Conservation (phyloP, 306 rosid species). For the Begonia fuchsioides region DNA sequence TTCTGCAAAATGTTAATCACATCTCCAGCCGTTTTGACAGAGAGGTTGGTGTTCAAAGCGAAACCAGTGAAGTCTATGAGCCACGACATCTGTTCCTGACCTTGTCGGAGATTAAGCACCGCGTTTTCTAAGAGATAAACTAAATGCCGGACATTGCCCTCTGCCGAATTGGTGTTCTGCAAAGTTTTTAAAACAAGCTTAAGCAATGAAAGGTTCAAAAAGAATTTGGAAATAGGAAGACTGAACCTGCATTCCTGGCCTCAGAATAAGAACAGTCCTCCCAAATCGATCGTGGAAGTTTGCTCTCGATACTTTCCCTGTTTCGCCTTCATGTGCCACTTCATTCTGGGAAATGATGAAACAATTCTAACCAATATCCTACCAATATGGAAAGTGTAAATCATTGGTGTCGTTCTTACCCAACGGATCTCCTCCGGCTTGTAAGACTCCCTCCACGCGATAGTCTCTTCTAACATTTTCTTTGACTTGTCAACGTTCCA, state of each 20-base stretch:
- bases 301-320: conserved; percentile 71
- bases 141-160: conserved; percentile 46
- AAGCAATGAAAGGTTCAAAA: too few species aligned
- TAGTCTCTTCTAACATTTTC: conserved; percentile 65
- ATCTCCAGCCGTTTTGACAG: conserved; percentile 62
- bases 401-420: conserved; percentile 7
- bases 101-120: conserved; percentile 59
- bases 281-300: conserved; percentile 60
- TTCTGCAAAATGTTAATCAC: conserved; percentile 60
- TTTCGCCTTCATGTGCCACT: conserved; percentile 34
- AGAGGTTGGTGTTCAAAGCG: conserved; percentile 30
- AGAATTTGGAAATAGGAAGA: not conserved
- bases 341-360: conserved; percentile 12
- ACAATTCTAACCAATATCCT: too few species aligned
- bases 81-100: conserved; percentile 91
- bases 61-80: conserved; percentile 76
- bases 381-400: too few species aligned
- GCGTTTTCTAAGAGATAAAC: conserved; percentile 86
- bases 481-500: conserved; percentile 39
- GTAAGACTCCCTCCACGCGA: conserved; percentile 54
- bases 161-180: conserved; percentile 62
- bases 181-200: not conserved
- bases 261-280: conserved; percentile 83
- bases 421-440: conserved; percentile 49
- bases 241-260: conserved; percentile 67